Base-by-base conservation (phyloP, 352 stramenopile genomes). In the Phytophthora uliginosa region DNA sequence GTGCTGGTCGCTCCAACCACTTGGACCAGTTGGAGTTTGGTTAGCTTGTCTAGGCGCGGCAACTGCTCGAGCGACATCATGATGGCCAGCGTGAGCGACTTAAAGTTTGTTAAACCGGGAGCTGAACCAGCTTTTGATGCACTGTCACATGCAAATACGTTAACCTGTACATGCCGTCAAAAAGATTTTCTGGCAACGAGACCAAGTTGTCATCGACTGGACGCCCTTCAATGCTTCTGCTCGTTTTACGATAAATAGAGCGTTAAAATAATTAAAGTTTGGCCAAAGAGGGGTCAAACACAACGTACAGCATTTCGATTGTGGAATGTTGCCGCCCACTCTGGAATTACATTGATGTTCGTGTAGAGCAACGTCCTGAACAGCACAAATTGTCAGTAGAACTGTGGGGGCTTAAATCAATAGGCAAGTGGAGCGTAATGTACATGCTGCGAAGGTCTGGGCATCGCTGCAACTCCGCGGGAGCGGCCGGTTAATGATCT, bases 181-280 rank as follows among this genome's bases (percentile, higher is more conserved):
- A 83, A 18, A 83, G 55, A 13, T 61, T 40, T 2, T 54, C 17
- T 0, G 76, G 76, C 40, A 83, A 36, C 12, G 47, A 59, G n/a
- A 54, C n/a, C 0, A 84, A 22, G 28, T 73, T 79, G 12, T 7
- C 36, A n/a, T 69, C 26, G 0, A 54, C 26, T 2, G 18, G 5
- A 18, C 63, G 52, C 28, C 66, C 71, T 61, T 82, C 71, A 24
- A 82, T 79, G 33, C 45, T 69, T 50, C 71, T 77, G 69, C 17
- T 31, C 9, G 18, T 13, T 31, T 4, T 10, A 18, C 10, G 20
- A 53, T 13, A 51, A 2, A 18, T 53, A 53, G 13, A 42, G 20
- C 10, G 47, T 53, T 26, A 24, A 51, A 31, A 28, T 31, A 31
- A 4, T 31, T 31, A 7, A 31, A 31, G 28, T 24, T 9, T 51